These are phyloP conservation scores for Huntiella bhutanensis DNA, from an alignment of 2,329 filamentous ascomycete genomes.

Conservation along the genomic window DNA sequence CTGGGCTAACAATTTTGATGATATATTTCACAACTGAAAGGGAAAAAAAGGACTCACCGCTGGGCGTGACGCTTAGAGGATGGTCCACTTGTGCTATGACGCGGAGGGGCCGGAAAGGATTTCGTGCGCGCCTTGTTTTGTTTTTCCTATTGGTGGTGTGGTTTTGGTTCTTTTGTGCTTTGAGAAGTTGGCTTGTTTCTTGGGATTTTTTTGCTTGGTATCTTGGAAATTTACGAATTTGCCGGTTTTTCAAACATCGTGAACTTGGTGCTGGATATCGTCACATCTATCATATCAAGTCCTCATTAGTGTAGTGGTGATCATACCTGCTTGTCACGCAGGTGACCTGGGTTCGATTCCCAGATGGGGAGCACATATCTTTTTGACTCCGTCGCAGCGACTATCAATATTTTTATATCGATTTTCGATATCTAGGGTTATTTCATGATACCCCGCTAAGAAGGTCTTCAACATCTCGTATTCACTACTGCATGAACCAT, in stretches of 20 bases:
- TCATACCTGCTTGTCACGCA: constrained; percentile 12
- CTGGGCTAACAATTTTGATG: too few relatives aligned
- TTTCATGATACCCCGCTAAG: background rate
- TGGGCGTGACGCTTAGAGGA: too few relatives aligned
- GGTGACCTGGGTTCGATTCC: constrained; percentile 12
- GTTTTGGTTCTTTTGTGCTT: background rate
- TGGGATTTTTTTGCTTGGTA: background rate
- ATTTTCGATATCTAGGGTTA: background rate
- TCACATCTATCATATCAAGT: background rate
- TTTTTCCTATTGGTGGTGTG: too few relatives aligned
- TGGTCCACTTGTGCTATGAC: too few relatives aligned
- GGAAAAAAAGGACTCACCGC: too few relatives aligned
- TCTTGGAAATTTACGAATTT: background rate
- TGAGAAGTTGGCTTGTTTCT: background rate
- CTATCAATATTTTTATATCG: background rate
- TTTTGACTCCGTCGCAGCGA: background rate
- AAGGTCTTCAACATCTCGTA: background rate
- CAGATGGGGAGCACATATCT: constrained; percentile 8
- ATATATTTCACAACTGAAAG: too few relatives aligned
- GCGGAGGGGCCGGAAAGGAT: too few relatives aligned
- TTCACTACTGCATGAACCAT: background rate
- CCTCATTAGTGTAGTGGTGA: constrained; percentile 12
- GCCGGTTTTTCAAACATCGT: background rate
- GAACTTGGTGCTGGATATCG: background rate
- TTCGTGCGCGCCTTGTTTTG: too few relatives aligned